Percentiles rank a stretch among this genome's conserved stretches.
Conservation (phyloP, 139 green algal genomes). For the Penium margaritaceum region DNA sequence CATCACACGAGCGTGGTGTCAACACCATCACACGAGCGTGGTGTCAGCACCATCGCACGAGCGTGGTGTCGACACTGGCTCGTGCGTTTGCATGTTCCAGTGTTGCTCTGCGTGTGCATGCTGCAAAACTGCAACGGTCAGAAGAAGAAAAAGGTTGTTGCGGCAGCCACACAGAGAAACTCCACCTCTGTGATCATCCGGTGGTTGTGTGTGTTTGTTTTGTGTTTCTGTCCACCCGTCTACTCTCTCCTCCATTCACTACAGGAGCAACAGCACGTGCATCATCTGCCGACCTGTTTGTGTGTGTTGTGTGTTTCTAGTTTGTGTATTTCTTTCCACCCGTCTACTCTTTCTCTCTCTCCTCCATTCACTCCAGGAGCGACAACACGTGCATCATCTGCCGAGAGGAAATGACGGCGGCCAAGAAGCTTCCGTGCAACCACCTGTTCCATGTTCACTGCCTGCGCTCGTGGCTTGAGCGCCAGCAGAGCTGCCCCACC, state of each 20-base stretch:
- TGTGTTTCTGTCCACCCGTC: background rate
- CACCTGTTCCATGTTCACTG: conserved; percentile 95
- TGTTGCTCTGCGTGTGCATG: no score
- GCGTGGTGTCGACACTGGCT: no score
- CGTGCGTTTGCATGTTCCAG: no score
- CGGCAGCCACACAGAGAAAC: no score
- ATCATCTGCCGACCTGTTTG: conserved; percentile 97
- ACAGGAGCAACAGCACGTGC: conserved; percentile 72
- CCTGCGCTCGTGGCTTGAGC: conserved; percentile 91
- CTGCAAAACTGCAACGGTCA: no score
- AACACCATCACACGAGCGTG: no score
- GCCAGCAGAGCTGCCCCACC: conserved; percentile 79
- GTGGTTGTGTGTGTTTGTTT: no score
- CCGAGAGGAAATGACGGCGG: conserved; percentile 76
- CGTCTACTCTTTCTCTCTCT: background rate
- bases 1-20: no score
- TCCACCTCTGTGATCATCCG: no score
- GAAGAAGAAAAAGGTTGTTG: no score
- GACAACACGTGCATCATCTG: conserved; percentile 96
- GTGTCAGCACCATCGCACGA: no score
- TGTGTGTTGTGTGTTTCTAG: no score
- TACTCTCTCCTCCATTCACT: background rate
- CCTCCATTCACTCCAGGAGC: conserved; percentile 2
- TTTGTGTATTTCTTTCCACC: background rate
- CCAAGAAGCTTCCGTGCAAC: conserved; percentile 83